Conservation (phyloP, 768 basidiomycete genomes). For the Mycena leptocephala region DNA sequence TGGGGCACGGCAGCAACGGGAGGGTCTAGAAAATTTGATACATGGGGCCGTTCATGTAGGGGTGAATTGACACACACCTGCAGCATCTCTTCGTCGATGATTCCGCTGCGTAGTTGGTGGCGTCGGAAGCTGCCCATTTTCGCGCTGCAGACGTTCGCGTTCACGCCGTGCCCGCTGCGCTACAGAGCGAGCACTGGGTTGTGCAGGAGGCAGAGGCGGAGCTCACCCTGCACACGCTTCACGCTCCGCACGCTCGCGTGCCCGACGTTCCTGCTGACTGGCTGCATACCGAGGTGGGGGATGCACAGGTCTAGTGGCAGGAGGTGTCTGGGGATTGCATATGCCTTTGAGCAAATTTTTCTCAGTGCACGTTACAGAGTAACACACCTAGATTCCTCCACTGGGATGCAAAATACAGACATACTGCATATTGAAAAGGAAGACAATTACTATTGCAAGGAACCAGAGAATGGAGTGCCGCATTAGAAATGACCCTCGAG, state of each 20-base stretch:
- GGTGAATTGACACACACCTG: neutral
- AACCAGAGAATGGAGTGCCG: neutral
- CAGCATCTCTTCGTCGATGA: neutral
- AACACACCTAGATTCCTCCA: neutral
- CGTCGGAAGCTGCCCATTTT: neutral
- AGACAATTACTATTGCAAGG: neutral
- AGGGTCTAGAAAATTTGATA: neutral
- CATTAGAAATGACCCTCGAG: neutral
- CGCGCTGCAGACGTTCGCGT: neutral
- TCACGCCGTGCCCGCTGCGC: neutral
- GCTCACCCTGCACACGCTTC: neutral
- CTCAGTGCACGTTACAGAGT: neutral
- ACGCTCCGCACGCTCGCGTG: neutral
- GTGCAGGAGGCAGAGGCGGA: neutral
- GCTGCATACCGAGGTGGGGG: too few relatives aligned
- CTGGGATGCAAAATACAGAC: neutral
- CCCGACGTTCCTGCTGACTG: too few relatives aligned
- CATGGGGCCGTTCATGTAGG: neutral
- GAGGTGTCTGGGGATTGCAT: too few relatives aligned
- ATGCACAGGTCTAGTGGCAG: too few relatives aligned
- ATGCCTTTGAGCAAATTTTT: too few relatives aligned
- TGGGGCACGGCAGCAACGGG: neutral
- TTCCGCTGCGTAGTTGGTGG: neutral
- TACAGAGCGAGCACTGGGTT: neutral
- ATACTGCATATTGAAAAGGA: neutral